Evolutionary conservation across 768 basidiomycete species (phyloP).

Genomic region (Omphalotus guepiniiformis): DNA sequence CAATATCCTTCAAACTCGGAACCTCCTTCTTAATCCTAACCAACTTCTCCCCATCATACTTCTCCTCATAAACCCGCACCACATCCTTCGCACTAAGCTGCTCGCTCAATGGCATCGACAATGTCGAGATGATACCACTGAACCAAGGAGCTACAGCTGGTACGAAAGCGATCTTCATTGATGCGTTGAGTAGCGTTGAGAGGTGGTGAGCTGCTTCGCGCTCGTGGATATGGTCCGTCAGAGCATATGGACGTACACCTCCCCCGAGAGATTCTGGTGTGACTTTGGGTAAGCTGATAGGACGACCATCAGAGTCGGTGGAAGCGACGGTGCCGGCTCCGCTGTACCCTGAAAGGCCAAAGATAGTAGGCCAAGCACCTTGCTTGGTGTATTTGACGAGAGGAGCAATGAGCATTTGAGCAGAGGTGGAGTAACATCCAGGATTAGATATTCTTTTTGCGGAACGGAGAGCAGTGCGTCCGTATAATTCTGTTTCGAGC

Average conservation of each 20-base stretch:
- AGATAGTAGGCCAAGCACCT: conserved; percentile 71
- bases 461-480: conserved; percentile 57
- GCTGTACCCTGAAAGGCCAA: conserved; percentile 91
- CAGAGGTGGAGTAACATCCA: conserved; percentile 94
- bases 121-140: conserved; percentile 88
- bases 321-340: conserved; percentile 88
- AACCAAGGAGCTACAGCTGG: conserved; percentile 93
- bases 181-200: conserved; percentile 45
- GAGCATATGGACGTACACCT: conserved; percentile 77
- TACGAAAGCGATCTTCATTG: conserved; percentile 72
- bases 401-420: conserved; percentile 89
- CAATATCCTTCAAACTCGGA: conserved; percentile 69
- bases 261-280: conserved; percentile 69
- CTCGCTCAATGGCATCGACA: conserved; percentile 74
- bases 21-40: conserved; percentile 65
- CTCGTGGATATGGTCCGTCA: conserved; percentile 99
- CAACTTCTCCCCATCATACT: conserved; percentile 73
- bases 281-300: conserved; percentile 78
- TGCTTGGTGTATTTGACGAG: conserved; percentile 68
- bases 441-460: conserved; percentile 94
- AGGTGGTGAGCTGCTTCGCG: conserved; percentile 90
- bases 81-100: conserved; percentile 71
- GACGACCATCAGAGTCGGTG: conserved; percentile 62
- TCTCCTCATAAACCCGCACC: conserved; percentile 65
- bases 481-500: conserved; percentile 71